Base-by-base conservation (phyloP, 495 filamentous ascomycete species). In the Aspergillus avenaceus region DNA sequence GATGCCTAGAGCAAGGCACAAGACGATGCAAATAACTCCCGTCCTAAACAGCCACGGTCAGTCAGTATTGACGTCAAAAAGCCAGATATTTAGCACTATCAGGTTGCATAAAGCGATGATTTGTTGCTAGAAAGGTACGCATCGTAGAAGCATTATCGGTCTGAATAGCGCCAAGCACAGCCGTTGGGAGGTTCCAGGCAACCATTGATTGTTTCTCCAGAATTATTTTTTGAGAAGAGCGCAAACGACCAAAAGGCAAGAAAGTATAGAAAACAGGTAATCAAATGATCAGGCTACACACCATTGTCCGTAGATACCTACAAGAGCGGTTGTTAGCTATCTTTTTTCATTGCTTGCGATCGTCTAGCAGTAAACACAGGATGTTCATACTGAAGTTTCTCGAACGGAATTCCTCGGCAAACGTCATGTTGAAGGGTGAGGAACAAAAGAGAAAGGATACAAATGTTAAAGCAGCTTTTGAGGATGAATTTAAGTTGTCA, bases 231-330 rank as follows among this genome's bases (percentile, higher is more conserved):
- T 13, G 14, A 43, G 13, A 18, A 21, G 29, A 26, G 38, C 26
- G 44, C 34, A 40, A 38, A n/a, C 12, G 44, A 32, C 9, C 9
- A 18, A 48, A 46, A 18, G 31, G 24, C 14, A 8, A 24, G 34
- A 29, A 22, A 52, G 42, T 1, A 21, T 21, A 23, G 8, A 29
- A 14, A 48, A 25, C 9, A 50, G 18, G 41, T 27, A 19, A 37
- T 28, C 14, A 49, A 42, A 16, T 40, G n/a, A n/a, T n/a, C n/a
- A 42, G 18, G 55, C n/a, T 29, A 80, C 86, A 81, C 69, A 98
- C 93, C 93, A 98, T 95, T 98, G 93, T 66, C 88, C 93, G 65
- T 98, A 98, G 74, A 98, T 98, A 80, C 95, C 93, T 98, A 65
- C 31, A 45, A 27, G 32, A 52, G 55, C 57, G 50, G 52, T 48